Evolutionary conservation across 2,329 filamentous ascomycete species (phyloP).

Genomic region (Fusarium drepaniforme): DNA sequence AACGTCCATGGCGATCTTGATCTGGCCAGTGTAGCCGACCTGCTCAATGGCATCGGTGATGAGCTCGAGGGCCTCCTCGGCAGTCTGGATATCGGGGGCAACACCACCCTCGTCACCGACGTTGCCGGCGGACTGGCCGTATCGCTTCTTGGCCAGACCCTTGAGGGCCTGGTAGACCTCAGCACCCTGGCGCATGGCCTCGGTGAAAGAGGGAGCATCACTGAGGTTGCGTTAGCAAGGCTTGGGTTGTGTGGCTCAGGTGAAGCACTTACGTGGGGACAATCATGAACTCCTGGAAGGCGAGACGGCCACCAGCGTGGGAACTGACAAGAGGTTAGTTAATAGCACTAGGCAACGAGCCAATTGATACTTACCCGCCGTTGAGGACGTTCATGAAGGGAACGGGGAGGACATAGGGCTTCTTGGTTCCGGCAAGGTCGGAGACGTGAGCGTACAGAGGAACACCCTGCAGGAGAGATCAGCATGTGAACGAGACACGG

Average conservation of each 20-base stretch:
- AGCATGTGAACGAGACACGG: conserved; percentile 15
- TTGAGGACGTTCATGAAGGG: conserved; percentile 96
- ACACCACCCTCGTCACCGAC: conserved; percentile 99
- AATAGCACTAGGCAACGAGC: not conserved
- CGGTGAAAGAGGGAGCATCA: conserved; percentile 88
- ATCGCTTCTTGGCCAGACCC: conserved; percentile 98
- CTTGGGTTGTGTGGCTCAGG: not conserved
- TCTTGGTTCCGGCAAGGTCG: conserved; percentile 89
- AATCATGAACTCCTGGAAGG: conserved; percentile 98
- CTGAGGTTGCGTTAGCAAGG: conserved; percentile 54
- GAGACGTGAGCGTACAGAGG: conserved; percentile 91
- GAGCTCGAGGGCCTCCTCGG: conserved; percentile 96
- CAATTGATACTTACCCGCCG: conserved; percentile 64
- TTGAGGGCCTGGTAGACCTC: conserved; percentile 99
- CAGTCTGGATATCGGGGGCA: conserved; percentile 96
- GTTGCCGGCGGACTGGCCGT: conserved; percentile 98
- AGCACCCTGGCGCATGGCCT: conserved; percentile 95
- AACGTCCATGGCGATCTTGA: conserved; percentile 99
- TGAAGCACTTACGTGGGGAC: conserved; percentile 75
- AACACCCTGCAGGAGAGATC: conserved; percentile 65
- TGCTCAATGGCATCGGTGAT: conserved; percentile 95
- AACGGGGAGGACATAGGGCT: conserved; percentile 90
- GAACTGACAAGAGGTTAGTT: conserved; percentile 66
- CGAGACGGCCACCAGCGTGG: conserved; percentile 95
- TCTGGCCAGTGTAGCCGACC: conserved; percentile 94